Conservation (phyloP, 2,329 filamentous ascomycete genomes). For the Colletotrichum tropicale region DNA sequence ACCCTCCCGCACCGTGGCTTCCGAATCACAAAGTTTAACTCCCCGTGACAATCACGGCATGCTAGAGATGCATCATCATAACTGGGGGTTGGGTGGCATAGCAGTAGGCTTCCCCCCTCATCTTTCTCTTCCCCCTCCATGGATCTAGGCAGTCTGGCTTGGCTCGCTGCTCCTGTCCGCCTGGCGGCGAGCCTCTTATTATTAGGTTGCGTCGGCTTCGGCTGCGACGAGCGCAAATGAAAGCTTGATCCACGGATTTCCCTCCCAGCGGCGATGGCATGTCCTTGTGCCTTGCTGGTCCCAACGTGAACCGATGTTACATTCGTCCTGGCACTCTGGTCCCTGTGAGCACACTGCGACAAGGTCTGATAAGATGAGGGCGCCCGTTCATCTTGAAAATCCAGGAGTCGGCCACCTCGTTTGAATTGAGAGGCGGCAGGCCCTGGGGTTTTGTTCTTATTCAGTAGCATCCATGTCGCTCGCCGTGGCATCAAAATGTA, state of each 20-base stretch:
- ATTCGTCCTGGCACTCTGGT: conserved; percentile 9
- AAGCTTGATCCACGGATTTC: not conserved
- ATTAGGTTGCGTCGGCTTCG: not conserved
- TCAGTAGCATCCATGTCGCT: not conserved
- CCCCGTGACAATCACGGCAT: not conserved
- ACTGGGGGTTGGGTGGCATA: not conserved
- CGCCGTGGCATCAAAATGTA: not conserved
- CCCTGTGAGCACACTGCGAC: not conserved
- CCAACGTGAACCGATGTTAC: not conserved
- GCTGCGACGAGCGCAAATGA: not conserved
- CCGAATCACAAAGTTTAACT: not conserved
- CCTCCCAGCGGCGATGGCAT: not conserved
- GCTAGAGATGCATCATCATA: not conserved
- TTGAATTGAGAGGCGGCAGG: not conserved
- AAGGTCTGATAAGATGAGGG: conserved; percentile 13
- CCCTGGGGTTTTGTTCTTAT: not conserved
- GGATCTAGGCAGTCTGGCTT: not conserved
- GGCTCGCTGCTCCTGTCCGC: not conserved
- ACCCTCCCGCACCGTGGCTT: not conserved
- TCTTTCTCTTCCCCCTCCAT: not conserved
- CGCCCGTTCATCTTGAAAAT: conserved; percentile 15
- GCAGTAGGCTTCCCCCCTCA: not conserved
- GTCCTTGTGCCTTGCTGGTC: not conserved
- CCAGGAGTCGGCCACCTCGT: not conserved
- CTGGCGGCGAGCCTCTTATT: not conserved